phyloP scores from a whole-genome alignment of 2,329 filamentous ascomycete genomes.

The Exserohilum turcica region DNA sequence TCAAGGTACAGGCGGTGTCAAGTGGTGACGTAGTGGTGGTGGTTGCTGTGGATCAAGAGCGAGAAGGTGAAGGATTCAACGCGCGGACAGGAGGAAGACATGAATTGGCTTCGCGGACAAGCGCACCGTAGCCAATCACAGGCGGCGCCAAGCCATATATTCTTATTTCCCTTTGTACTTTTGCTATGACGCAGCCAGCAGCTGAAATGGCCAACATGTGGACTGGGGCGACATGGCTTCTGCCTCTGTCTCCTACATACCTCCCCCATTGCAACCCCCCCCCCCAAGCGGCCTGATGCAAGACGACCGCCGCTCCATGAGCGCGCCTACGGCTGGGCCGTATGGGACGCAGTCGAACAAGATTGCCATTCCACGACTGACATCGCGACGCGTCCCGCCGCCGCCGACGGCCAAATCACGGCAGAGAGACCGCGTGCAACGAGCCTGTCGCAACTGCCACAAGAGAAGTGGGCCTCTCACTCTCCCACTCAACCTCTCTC shows the following conservation, averaged over 20 bases:
- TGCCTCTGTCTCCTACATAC: background rate
- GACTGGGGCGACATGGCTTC: constrained; percentile 1
- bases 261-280: too few relatives aligned
- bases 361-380: constrained; percentile 14
- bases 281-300: constrained; percentile 11
- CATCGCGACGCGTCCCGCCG: constrained; percentile 9
- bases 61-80: background rate
- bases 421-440: constrained; percentile 11
- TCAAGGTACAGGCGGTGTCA: too few relatives aligned
- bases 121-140: constrained; percentile 12
- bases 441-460: constrained; percentile 21
- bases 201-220: background rate
- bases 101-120: constrained; percentile 1
- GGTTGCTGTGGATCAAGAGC: background rate
- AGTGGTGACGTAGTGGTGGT: background rate
- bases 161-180: background rate
- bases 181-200: constrained; percentile 7
- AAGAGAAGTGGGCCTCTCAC: constrained; percentile 22
- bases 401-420: constrained; percentile 8
- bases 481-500: background rate
- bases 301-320: constrained; percentile 2
- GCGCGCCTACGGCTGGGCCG: background rate
- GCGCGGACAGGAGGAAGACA: background rate
- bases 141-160: background rate
- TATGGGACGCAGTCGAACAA: constrained; percentile 8